These are phyloP conservation scores for Serendipita sp. DNA, from an alignment of 768 basidiomycete genomes.

Conservation along the genomic window DNA sequence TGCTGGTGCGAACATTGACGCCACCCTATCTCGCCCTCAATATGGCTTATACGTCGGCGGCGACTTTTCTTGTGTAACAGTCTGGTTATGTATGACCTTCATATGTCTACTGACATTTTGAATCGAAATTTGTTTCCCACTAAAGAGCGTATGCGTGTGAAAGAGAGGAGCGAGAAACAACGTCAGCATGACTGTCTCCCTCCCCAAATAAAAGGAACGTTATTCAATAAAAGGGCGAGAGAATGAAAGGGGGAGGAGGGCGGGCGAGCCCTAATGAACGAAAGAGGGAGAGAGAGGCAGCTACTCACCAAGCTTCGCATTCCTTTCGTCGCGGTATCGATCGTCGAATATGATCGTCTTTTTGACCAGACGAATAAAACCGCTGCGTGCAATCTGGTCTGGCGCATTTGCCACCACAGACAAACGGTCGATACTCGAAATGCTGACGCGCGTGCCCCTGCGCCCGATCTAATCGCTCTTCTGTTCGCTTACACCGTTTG, in stretches of 20 bases:
- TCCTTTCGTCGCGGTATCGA: not conserved
- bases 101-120: constrained; percentile 3
- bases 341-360: constrained; percentile 2
- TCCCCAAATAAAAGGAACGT: too few relatives aligned
- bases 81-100: constrained; percentile 3
- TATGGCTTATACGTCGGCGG: not conserved
- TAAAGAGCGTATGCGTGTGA: too few relatives aligned
- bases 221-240: not conserved
- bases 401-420: constrained; percentile 6
- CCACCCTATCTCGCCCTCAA: not conserved
- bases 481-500: not conserved
- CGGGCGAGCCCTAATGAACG: not conserved
- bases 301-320: not conserved
- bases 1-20: too few relatives aligned
- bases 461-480: constrained; percentile 2
- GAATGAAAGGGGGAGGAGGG: not conserved
- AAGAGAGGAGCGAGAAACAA: too few relatives aligned
- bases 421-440: constrained; percentile 1
- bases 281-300: not conserved
- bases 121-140: constrained; percentile 2
- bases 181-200: too few relatives aligned
- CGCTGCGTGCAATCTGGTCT: not conserved
- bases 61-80: not conserved
- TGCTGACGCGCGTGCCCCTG: constrained; percentile 6
- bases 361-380: constrained; percentile 5